phyloP scores from a whole-genome alignment of 768 basidiomycete genomes.

The Boletus reticulatus region DNA sequence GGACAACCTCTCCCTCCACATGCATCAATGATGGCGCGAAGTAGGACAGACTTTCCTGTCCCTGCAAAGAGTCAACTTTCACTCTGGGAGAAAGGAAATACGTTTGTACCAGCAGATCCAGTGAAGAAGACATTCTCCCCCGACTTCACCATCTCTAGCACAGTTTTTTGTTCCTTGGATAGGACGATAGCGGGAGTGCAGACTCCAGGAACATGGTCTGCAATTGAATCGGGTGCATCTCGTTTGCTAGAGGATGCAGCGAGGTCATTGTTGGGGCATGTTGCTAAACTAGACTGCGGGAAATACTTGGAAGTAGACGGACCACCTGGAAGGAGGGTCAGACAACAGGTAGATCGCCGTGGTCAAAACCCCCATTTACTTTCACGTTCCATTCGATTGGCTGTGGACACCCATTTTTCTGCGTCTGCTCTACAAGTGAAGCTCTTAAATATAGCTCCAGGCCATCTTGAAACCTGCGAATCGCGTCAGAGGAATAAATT shows the following conservation, averaged over 20 bases:
- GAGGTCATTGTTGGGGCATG: background rate
- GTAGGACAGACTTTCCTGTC: slow-evolving; percentile 82
- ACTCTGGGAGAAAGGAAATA: background rate
- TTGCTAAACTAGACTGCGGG: background rate
- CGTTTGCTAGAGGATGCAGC: background rate
- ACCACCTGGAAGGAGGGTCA: slow-evolving; percentile 7
- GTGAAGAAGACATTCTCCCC: slow-evolving; percentile 81
- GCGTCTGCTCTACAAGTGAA: slow-evolving; percentile 47
- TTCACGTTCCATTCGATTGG: slow-evolving; percentile 16
- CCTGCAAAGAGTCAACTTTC: slow-evolving; percentile 34
- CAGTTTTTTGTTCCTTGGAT: slow-evolving; percentile 50
- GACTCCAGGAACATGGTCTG: background rate
- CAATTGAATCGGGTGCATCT: background rate
- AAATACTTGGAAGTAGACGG: background rate
- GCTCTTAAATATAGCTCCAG: slow-evolving; percentile 51
- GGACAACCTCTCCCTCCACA: slow-evolving; percentile 37
- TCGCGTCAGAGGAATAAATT: background rate
- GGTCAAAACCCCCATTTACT: background rate
- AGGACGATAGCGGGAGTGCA: slow-evolving; percentile 32
- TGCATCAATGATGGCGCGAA: slow-evolving; percentile 67
- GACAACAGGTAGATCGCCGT: background rate
- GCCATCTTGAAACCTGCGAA: slow-evolving; percentile 51
- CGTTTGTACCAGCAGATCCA: slow-evolving; percentile 63
- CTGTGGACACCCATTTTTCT: slow-evolving; percentile 44
- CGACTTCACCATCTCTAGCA: slow-evolving; percentile 52